Percentiles rank a stretch among this genome's conserved stretches.
phyloP scores from a whole-genome alignment of 192 early-diverging fungal genomes.

The Coemansia sp. region DNA sequence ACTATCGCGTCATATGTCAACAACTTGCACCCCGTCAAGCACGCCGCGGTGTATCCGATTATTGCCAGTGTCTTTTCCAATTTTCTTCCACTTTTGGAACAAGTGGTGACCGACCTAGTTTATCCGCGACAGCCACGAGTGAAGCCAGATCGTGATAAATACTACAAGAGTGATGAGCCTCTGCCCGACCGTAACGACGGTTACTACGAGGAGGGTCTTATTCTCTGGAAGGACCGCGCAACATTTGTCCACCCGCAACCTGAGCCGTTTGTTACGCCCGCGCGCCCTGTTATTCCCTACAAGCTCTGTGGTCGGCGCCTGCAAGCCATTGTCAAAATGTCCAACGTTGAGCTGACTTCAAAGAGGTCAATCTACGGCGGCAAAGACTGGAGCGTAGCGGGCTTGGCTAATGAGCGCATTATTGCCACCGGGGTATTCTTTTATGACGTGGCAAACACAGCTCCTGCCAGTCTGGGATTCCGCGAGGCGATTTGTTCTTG shows the following conservation, averaged over 20 bases:
- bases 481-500: slow-evolving; percentile 23
- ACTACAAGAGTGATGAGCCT: too few relatives aligned
- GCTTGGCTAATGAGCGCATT: too few relatives aligned
- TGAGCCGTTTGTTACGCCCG: slow-evolving; percentile 34
- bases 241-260: slow-evolving; percentile 1
- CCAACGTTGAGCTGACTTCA: too few relatives aligned
- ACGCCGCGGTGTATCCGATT: too few relatives aligned
- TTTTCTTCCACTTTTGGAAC: slow-evolving; percentile 60
- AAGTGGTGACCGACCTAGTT: slow-evolving; percentile 20
- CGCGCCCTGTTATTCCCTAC: slow-evolving; percentile 17
- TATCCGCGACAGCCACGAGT: not conserved
- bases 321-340: slow-evolving; percentile 41
- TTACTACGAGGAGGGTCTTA: not conserved
- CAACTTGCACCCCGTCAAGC: too few relatives aligned
- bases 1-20: too few relatives aligned
- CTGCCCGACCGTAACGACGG: not conserved
- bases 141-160: not conserved
- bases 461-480: slow-evolving; percentile 62
- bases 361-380: too few relatives aligned
- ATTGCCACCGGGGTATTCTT: too few relatives aligned
- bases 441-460: slow-evolving; percentile 50
- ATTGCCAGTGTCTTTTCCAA: too few relatives aligned
- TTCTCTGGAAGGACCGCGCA: not conserved
- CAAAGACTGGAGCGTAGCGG: too few relatives aligned
- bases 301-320: slow-evolving; percentile 41